phyloP scores from a whole-genome alignment of 2,329 filamentous ascomycete species.

The Aspergillus sp. region DNA sequence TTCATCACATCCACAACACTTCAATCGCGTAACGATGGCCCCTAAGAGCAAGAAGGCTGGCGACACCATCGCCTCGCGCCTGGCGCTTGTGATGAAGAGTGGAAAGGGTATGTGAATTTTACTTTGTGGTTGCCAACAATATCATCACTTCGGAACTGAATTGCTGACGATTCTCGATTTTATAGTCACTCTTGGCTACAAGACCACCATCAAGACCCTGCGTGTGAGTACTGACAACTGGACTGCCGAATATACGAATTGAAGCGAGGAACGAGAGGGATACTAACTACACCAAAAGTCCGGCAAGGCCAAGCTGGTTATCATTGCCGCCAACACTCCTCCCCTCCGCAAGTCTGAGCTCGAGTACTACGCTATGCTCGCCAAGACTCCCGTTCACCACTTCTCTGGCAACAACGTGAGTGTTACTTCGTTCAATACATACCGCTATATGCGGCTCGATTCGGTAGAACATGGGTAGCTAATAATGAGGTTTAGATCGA shows the following conservation, averaged over 20 bases:
- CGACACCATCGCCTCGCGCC: constrained; percentile 72
- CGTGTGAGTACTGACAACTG: constrained; percentile 45
- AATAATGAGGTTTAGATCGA: constrained; percentile 74
- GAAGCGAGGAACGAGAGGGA: not conserved
- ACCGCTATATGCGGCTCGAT: not conserved
- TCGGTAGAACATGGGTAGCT: constrained; percentile 46
- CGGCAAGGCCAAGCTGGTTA: constrained; percentile 98
- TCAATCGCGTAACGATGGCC: constrained; percentile 58
- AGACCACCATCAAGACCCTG: constrained; percentile 85
- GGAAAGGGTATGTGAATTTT: constrained; percentile 37
- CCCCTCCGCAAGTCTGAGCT: constrained; percentile 97
- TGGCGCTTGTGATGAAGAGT: constrained; percentile 68
- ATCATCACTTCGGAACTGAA: not conserved
- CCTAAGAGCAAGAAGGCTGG: constrained; percentile 73
- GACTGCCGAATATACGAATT: not conserved
- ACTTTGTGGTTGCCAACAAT: not conserved
- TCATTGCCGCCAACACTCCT: constrained; percentile 93
- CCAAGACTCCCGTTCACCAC: constrained; percentile 95
- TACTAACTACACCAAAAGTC: constrained; percentile 40
- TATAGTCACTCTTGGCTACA: constrained; percentile 82
- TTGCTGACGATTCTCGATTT: constrained; percentile 1
- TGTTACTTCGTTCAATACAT: constrained; percentile 33
- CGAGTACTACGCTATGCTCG: constrained; percentile 89
- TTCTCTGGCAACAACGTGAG: constrained; percentile 99
- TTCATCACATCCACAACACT: constrained; percentile 27